Evolutionary conservation across 2,329 filamentous ascomycete species (phyloP), one percentile per base, ranked within the genome.

Genomic region (Penicillium digitatum): DNA sequence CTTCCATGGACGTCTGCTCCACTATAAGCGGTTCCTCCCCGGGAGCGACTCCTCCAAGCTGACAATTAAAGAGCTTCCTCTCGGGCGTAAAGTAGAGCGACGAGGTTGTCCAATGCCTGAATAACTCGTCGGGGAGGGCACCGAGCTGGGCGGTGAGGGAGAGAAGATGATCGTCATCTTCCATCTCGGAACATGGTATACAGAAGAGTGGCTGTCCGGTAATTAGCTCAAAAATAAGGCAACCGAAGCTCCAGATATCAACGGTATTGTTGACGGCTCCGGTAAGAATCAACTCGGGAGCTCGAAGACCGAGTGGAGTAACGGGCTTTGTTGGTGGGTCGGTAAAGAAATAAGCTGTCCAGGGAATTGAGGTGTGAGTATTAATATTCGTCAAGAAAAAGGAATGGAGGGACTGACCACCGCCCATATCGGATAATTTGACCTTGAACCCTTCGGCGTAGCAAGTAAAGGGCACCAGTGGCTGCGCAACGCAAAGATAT

Each of bases 221-320:
- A 29, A 71, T 55, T 32, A 70, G 59, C 57, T 71, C 69, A 54
- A 66, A 71, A 29, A 71, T 22, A n/a, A 71, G 58, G 43, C 68
- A 72, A 55, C 59, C 57, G 37, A 71, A 68, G 50, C 62, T 67
- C 69, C 64, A 72, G 32, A 69, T 55, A 52, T 72, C 67, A 59
- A 67, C 56, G 18, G 61, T 61, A 35, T 27, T 57, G 42, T 60
- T 54, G 34, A 69, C 61, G 5, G 52, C 37, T 52, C 59, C 59
- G 29, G 51, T 61, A 26, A 71, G 52, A 59, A 69, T 64, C 29
- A 68, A 56, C 42, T 71, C 67, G 16, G 66, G 67, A 35, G 65
- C 60, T 52, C 68, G 63, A 48, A 71, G 65, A 39, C 54, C 57
- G 43, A 58, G 24, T 35, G 65, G 66, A 44, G 60, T 69, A 32